Evolutionary conservation across 2,329 filamentous ascomycete species (phyloP), one percentile per base, ranked within the genome.

Genomic region (Penicillium polonicum): DNA sequence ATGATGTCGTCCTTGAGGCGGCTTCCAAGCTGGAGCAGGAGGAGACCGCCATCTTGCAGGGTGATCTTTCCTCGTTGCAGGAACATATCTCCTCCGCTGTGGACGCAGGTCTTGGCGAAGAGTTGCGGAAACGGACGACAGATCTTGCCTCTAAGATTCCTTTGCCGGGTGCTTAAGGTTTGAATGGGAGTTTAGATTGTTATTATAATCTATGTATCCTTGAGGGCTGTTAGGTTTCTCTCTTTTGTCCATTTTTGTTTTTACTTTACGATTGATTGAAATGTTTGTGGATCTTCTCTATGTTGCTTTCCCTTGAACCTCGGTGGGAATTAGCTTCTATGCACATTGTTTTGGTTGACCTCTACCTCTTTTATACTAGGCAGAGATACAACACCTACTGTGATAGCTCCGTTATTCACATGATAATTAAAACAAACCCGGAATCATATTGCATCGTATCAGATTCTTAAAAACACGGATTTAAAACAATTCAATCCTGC

Each of bases 31-130:
- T 73, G 46, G 66, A 69, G 48, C 53, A 69, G 50, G 67, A 74
- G 23, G 71, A 75, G 52, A 66, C 65, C 1, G 66, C 65, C 29
- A 55, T 71, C 2, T 60, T 70, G 48, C 60, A 62, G 13, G 70
- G 68, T 12, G 69, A 73, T 52, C 51, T 60, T 23, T 39, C 54
- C 0, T 41, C 60, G 3, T 57, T 60, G 8, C 59, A 52, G 25
- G 61, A 63, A 51, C 60, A 67, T 35, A 60, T 64, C 33, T 60
- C 67, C 9, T 66, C 70, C 4, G 67, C 64, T 5, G 63, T 70
- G 19, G 73, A 92, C 86, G 41, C 89, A 88, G 10, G 91, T 87
- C 89, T 96, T 93, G 71, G 92, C 87, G 76, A 97, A 92, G 29
- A 97, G 83, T 75, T 97, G 91, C 25, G 90, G n/a, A 65, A 63